Evolutionary conservation across 371 early-diverging fungal species (phyloP).

Genomic region (Amoeboradix gromovi): DNA sequence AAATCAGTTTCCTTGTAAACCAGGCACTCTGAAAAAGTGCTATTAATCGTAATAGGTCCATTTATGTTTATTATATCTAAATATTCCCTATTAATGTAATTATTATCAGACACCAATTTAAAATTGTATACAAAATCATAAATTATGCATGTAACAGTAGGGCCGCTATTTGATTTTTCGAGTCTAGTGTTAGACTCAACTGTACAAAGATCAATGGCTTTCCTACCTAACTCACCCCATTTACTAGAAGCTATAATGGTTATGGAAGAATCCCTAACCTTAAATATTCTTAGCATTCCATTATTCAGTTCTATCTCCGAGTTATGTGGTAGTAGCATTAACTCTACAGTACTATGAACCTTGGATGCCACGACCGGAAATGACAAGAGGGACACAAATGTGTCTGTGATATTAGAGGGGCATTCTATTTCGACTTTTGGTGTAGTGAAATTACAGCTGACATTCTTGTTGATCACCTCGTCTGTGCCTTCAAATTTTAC

Average conservation of each 20-base stretch:
- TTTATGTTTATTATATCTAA: neutral
- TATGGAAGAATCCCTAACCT: neutral
- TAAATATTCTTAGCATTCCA: neutral
- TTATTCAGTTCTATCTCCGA: neutral
- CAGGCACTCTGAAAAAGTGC: neutral
- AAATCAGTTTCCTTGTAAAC: no score
- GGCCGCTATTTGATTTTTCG: neutral
- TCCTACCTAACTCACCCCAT: neutral
- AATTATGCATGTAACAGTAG: neutral
- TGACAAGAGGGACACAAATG: neutral
- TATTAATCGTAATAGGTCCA: neutral
- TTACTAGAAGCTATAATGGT: neutral
- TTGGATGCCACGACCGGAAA: neutral
- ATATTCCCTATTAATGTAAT: neutral
- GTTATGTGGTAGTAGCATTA: neutral
- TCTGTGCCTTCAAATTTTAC: neutral
- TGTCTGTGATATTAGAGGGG: neutral
- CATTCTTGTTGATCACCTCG: neutral
- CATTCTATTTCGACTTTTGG: neutral
- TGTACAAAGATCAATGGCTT: neutral
- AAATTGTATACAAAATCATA: neutral
- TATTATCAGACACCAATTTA: neutral
- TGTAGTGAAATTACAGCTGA: neutral
- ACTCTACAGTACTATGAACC: neutral
- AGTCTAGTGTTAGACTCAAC: neutral